Base-by-base conservation (phyloP, 1,139 yeast species). In the Geotrichum bryndzae region DNA sequence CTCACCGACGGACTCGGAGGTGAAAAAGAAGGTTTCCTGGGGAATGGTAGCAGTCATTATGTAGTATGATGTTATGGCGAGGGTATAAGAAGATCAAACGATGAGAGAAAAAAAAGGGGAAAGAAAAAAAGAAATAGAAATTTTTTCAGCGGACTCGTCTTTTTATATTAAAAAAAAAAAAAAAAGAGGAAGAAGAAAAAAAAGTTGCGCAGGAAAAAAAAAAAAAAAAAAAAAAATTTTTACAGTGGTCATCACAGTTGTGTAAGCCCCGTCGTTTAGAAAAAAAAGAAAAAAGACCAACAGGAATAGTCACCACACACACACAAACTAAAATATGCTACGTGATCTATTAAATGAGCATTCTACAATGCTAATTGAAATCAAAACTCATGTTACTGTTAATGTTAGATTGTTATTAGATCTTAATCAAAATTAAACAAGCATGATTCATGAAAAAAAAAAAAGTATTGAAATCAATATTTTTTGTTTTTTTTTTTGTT, bases 1-100 rank as follows among this genome's bases (percentile, higher is more conserved):
- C 80, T 90, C 97, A 82, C 97, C 97, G 72, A 90, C 97, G 70
- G 97, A 71, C 82, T 94, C 99, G 70, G 98, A 92, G 72, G 97
- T 89, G 77, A 90, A 89, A 73, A 90, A 82, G 79, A 89, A 89
- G 66, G 85, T 81, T 71, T 76, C 79, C 63, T 67, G 63, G 53
- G 62, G 59, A 45, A 63, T 53, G 45, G 68, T 60, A 55, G 71
- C 65, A 65, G 74, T 71, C 73, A 72, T 72, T 64, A 51, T 58
- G 58, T 18, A 57, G 41, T 23, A 38, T 56, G 57, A 51, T 58
- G 52, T 57, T 54, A 51, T 55, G 57, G 53, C 59, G 59, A 27
- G 25, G 33, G 29, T n/a, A 18, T n/a, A 52, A 23, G 48, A n/a
- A 18, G 56, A 51, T 27, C 33, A 33, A 18, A 38, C 31, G 58